Percentiles rank a stretch among this genome's conserved stretches.
Conservation (phyloP, 2,329 filamentous ascomycete genomes). For the Aotearoamyces nothofagi region DNA sequence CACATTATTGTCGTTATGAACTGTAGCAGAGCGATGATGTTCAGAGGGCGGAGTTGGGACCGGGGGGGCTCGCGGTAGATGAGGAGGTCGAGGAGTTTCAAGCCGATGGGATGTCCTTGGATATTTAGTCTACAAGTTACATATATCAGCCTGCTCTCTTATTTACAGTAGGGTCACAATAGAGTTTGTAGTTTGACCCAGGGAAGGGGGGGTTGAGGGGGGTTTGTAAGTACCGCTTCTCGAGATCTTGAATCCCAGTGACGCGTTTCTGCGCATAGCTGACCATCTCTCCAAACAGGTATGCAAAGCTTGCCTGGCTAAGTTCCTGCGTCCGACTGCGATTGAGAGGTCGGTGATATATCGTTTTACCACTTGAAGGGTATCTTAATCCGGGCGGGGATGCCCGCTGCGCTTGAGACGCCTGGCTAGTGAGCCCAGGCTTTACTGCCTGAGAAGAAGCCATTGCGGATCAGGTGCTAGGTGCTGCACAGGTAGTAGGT, state of each 20-base stretch:
- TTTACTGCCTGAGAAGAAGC: constrained; percentile 18
- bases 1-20: constrained; percentile 90
- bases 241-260: constrained; percentile 83
- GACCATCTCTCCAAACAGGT: constrained; percentile 93
- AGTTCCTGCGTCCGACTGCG: constrained; percentile 77
- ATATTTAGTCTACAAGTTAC: constrained; percentile 56
- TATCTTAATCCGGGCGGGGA: constrained; percentile 56
- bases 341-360: constrained; percentile 92
- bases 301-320: constrained; percentile 87
- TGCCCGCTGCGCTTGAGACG: constrained; percentile 12
- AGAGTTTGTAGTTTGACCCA: too few species aligned
- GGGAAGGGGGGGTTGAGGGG: too few species aligned
- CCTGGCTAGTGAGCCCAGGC: constrained; percentile 10
- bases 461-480: too few species aligned
- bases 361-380: constrained; percentile 88
- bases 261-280: constrained; percentile 84
- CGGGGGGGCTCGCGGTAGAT: constrained; percentile 66
- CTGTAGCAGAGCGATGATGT: constrained; percentile 81
- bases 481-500: too few species aligned
- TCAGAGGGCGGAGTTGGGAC: constrained; percentile 62
- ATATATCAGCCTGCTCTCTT: too few species aligned
- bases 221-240: constrained; percentile 58
- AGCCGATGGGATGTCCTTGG: constrained; percentile 85
- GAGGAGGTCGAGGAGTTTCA: constrained; percentile 88
- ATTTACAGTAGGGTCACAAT: too few species aligned